Base-by-base conservation (phyloP, 164 flowering plant species). In the Vitis amurensis region DNA sequence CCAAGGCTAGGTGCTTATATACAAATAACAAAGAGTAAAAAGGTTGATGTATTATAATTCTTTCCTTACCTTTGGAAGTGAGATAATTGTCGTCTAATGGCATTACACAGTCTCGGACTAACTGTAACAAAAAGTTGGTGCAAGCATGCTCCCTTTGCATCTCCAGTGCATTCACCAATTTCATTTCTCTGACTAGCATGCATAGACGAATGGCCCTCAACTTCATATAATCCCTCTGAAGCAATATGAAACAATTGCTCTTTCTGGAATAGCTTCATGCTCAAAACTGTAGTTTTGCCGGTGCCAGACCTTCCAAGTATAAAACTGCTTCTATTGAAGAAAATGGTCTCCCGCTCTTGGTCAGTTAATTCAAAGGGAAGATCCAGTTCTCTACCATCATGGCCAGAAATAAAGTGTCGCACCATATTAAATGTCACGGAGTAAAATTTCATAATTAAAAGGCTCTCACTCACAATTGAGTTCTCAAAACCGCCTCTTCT, bases 231-330 rank as follows among this genome's bases (percentile, higher is more conserved):
- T 7, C 6, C 44, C 44, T 3, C 4, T 31, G 44, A 31, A 31
- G 44, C 44, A 1, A 3, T 31, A 3, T 31, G 44, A 31, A 2
- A 31, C 44, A 17, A 31, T 31, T 31, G 44, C 44, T 31, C 44
- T 31, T 31, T 31, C 4, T 31, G 44, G 44, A 31, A 7, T 31
- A 31, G 6, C 44, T 31, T 23, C 23, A 31, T 31, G 1, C 67
- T 64, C 11, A 68, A 56, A 52, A 78, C 73, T 37, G 68, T 71
- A 11, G 73, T 71, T 27, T 75, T 3, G 73, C 23, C 76, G 0
- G 81, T 74, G 8, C 78, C 81, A 0, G 81, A 72, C 47, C 78
- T 61, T 66, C 78, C 76, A 50, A 75, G 73, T 11, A 72, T 44
- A 53, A 76, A 76, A 17, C 70, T 16, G 59, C 73, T 72, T 61